These are phyloP conservation scores for Oryza nivara DNA, from an alignment of 176 grass and related monocot genomes.

Conservation along the genomic window DNA sequence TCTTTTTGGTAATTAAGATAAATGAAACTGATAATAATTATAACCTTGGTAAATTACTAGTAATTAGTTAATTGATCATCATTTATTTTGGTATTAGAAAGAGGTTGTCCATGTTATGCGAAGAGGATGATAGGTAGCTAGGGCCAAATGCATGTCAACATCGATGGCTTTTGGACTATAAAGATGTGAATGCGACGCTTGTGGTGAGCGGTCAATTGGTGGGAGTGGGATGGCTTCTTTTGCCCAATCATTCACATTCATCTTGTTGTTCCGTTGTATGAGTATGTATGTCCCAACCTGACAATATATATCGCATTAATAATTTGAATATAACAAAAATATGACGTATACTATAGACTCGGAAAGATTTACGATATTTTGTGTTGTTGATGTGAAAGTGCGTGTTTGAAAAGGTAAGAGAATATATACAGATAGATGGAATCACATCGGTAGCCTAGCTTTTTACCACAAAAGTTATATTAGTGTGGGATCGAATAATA, in stretches of 20 bases:
- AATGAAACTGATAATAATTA: not conserved
- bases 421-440: not conserved
- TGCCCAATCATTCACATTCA: conserved; percentile 20
- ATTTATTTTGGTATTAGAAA: not conserved
- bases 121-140: not conserved
- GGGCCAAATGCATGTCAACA: conserved; percentile 27
- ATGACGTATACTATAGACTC: not conserved
- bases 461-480: not conserved
- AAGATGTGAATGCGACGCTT: conserved; percentile 52
- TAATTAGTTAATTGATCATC: not conserved
- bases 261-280: not conserved
- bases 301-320: not conserved
- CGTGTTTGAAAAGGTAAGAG: not conserved
- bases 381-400: not conserved
- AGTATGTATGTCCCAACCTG: not conserved
- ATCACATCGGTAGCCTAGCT: not conserved
- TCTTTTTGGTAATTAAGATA: not conserved
- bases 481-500: not conserved
- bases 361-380: not conserved
- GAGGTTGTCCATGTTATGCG: not conserved
- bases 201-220: conserved; percentile 25
- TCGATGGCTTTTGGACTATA: conserved; percentile 54
- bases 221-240: conserved; percentile 6
- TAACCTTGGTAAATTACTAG: not conserved
- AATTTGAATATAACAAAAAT: not conserved